Conservation (phyloP, 169 alveolate species). For the Toxoplasma gondii region DNA sequence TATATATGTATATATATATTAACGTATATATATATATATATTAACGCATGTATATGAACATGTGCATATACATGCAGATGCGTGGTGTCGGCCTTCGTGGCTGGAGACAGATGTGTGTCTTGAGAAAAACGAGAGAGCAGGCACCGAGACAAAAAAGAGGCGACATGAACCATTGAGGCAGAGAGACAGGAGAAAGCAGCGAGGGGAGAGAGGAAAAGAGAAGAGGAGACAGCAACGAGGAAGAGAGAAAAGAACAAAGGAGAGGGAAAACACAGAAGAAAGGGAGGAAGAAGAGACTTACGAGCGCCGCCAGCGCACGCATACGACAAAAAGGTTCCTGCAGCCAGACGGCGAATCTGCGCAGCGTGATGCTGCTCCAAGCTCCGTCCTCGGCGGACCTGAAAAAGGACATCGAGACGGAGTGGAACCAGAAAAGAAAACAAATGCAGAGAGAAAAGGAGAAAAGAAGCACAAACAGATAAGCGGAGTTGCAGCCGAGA, state of each 20-base stretch:
- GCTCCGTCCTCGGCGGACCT: slow-evolving; percentile 43
- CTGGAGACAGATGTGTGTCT: too few relatives aligned
- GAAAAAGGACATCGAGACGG: background rate
- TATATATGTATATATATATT: background rate
- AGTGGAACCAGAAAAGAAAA: background rate
- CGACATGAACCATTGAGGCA: background rate
- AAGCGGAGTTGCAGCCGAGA: too few relatives aligned
- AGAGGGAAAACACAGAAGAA: too few relatives aligned
- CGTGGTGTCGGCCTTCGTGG: too few relatives aligned
- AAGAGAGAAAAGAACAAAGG: too few relatives aligned
- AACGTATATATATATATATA: background rate
- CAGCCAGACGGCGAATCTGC: slow-evolving; percentile 67
- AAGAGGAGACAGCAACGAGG: background rate
- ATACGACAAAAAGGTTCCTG: slow-evolving; percentile 65
- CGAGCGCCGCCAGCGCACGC: slow-evolving; percentile 61
- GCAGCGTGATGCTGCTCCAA: slow-evolving; percentile 39
- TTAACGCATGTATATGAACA: background rate
- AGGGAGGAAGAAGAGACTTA: background rate
- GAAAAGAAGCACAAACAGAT: too few relatives aligned
- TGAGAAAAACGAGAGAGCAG: background rate
- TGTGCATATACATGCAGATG: background rate
- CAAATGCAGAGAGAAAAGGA: too few relatives aligned
- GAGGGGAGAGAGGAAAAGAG: background rate
- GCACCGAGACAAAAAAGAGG: background rate
- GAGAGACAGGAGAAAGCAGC: background rate